Percentiles rank a stretch among this genome's conserved stretches.
Evolutionary conservation across 1,139 yeast genomes (phyloP).

Genomic region (Scheffersomyces lignicola): DNA sequence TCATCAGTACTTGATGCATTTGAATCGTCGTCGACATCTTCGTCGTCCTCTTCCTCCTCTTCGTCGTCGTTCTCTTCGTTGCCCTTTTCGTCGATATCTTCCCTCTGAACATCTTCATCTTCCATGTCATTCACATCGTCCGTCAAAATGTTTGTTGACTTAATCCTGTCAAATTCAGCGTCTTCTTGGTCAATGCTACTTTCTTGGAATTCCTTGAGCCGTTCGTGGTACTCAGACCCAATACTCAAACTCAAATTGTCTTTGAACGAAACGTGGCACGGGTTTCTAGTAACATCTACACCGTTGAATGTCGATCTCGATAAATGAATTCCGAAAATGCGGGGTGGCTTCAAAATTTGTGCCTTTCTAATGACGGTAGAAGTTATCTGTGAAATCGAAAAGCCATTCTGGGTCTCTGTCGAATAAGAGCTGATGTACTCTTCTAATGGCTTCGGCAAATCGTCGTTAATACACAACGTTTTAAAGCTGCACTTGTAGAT

Average conservation of each 20-base stretch:
- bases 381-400: slow-evolving; percentile 47
- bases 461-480: slow-evolving; percentile 59
- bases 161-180: slow-evolving; percentile 10
- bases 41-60: slow-evolving; percentile 22
- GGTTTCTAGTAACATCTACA: slow-evolving; percentile 69
- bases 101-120: slow-evolving; percentile 43
- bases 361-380: slow-evolving; percentile 69
- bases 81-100: slow-evolving; percentile 43
- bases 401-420: slow-evolving; percentile 31
- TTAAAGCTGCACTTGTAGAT: slow-evolving; percentile 24
- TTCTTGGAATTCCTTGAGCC: slow-evolving; percentile 36
- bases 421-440: slow-evolving; percentile 44
- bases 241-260: slow-evolving; percentile 56
- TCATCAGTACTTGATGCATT: slow-evolving; percentile 13
- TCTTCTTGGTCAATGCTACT: slow-evolving; percentile 17
- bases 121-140: slow-evolving; percentile 47
- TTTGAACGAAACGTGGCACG: slow-evolving; percentile 69
- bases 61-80: slow-evolving; percentile 30
- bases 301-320: slow-evolving; percentile 80
- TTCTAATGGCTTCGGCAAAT: slow-evolving; percentile 46
- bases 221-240: slow-evolving; percentile 44
- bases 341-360: slow-evolving; percentile 65
- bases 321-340: slow-evolving; percentile 70
- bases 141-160: slow-evolving; percentile 34
- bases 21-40: slow-evolving; percentile 19